phyloP scores from a whole-genome alignment of 129 eudicot species.

The Artemisia argyi region DNA sequence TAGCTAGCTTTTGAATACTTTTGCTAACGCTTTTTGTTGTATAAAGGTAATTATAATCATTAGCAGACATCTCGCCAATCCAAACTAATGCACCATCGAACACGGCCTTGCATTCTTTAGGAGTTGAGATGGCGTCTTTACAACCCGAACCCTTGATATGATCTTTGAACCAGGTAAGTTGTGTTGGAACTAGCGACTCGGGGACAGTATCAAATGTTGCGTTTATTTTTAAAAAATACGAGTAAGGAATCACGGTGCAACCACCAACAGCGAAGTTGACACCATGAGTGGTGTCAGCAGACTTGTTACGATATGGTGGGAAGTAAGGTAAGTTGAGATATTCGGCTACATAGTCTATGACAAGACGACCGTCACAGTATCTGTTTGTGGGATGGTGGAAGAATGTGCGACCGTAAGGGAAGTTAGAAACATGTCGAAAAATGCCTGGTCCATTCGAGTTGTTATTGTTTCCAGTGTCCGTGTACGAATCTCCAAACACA shows the following conservation, averaged over 20 bases:
- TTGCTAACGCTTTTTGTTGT: neutral
- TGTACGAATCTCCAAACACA: neutral
- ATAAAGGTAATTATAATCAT: slow-evolving; percentile 28
- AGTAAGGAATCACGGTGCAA: neutral
- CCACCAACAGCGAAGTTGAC: neutral
- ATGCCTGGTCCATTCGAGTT: neutral
- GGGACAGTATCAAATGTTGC: neutral
- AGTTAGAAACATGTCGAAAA: neutral
- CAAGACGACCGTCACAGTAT: neutral
- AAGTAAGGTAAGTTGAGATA: neutral
- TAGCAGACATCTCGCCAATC: slow-evolving; percentile 33
- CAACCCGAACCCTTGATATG: neutral
- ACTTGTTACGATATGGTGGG: neutral
- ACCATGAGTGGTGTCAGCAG: neutral
- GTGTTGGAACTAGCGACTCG: neutral
- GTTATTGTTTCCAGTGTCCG: neutral
- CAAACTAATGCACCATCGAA: slow-evolving; percentile 30
- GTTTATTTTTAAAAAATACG: neutral
- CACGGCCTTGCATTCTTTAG: neutral
- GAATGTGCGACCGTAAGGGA: neutral
- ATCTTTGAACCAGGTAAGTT: neutral
- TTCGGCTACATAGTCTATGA: neutral
- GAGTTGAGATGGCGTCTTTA: neutral
- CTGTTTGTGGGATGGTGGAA: neutral
- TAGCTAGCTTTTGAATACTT: slow-evolving; percentile 18